Evolutionary conservation across 192 early-diverging fungal species (phyloP).

Genomic region (Dimargaris verticillata): DNA sequence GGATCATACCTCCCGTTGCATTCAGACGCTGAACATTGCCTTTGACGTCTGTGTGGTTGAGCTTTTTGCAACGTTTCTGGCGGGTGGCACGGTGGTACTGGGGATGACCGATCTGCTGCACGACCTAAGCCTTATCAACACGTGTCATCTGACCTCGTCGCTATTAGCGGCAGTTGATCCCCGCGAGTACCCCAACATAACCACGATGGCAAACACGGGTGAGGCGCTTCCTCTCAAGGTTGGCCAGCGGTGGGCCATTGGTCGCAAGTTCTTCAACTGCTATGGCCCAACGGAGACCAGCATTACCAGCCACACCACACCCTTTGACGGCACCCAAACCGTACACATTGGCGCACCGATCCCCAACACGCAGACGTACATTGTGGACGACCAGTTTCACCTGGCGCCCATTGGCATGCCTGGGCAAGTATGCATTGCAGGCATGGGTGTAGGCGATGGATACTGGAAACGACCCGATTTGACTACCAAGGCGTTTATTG

Average conservation of each 20-base stretch:
- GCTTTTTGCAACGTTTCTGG: neutral
- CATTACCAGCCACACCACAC: neutral
- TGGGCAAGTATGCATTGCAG: constrained; percentile 21
- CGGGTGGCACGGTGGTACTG: neutral
- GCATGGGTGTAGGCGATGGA: neutral
- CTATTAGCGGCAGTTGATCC: neutral
- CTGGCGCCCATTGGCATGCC: constrained; percentile 17
- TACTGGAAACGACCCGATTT: constrained; percentile 4
- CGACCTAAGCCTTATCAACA: neutral
- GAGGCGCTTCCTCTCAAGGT: neutral
- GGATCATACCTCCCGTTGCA: neutral
- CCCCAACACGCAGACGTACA: constrained; percentile 15
- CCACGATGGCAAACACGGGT: neutral
- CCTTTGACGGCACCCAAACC: neutral
- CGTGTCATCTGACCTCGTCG: neutral
- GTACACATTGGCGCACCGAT: constrained; percentile 14
- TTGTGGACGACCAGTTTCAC: constrained; percentile 13
- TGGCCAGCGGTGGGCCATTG: neutral
- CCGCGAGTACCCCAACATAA: neutral
- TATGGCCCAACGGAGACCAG: neutral
- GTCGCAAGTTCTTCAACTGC: neutral
- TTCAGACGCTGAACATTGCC: neutral
- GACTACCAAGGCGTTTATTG: neutral
- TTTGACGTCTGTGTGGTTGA: neutral
- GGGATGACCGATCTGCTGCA: neutral